Conservation (phyloP, 805 yeast species). For the Kluyveromyces dobzhanskii region DNA sequence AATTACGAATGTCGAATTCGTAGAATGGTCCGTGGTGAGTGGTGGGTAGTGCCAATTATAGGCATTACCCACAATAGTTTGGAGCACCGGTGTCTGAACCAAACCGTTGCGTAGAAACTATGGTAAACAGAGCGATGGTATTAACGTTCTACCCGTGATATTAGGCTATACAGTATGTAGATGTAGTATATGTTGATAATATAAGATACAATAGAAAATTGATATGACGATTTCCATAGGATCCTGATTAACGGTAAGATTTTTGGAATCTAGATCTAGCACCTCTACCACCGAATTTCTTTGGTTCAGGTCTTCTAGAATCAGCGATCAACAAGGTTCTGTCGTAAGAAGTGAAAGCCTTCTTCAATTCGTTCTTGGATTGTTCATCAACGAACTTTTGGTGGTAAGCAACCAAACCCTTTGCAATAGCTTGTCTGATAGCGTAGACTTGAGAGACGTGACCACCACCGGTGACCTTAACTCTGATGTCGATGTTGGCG, state of each 20-base stretch:
- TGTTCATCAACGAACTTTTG: slow-evolving; percentile 99
- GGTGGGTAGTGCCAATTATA: too few species aligned
- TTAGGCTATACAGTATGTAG: slow-evolving; percentile 27
- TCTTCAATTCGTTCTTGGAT: slow-evolving; percentile 98
- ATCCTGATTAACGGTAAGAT: slow-evolving; percentile 86
- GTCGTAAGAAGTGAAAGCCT: slow-evolving; percentile 95
- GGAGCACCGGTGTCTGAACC: too few species aligned
- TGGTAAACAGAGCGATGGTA: too few species aligned
- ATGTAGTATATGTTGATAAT: slow-evolving; percentile 12
- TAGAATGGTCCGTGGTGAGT: too few species aligned
- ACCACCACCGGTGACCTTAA: slow-evolving; percentile 99
- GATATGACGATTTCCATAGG: slow-evolving; percentile 11
- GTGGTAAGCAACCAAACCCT: slow-evolving; percentile 99
- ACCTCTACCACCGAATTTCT: slow-evolving; percentile 99
- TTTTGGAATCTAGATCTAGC: slow-evolving; percentile 99
- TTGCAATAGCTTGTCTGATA: slow-evolving; percentile 99
- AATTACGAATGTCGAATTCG: too few species aligned
- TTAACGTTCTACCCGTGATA: slow-evolving; percentile 26
- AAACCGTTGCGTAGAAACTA: too few species aligned
- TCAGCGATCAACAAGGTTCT: slow-evolving; percentile 99
- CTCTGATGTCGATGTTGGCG: slow-evolving; percentile 97
- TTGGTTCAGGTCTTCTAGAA: slow-evolving; percentile 99
- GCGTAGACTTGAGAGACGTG: slow-evolving; percentile 99
- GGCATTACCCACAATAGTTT: too few species aligned
- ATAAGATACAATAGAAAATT: slow-evolving; percentile 11